Conservation (phyloP, 345 rosid species). For the Linum trigynum region DNA sequence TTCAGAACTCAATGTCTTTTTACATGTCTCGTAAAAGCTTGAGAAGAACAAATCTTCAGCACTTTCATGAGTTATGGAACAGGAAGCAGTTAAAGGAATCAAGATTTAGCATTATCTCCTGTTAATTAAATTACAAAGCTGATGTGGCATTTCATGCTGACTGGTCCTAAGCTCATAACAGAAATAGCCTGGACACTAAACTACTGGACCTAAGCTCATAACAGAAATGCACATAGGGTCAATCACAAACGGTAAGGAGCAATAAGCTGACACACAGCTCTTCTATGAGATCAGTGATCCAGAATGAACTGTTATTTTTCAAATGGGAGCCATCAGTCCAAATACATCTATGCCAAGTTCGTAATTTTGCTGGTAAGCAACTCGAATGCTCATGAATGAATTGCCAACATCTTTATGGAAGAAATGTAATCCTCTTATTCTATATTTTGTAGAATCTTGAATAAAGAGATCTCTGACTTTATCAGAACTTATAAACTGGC, state of each 20-base stretch:
- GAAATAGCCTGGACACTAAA: no score
- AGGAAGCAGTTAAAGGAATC: neutral
- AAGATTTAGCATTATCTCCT: neutral
- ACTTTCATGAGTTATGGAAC: neutral
- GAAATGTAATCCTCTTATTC: neutral
- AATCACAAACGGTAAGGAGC: neutral
- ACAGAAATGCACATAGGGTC: neutral
- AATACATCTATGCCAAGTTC: no score
- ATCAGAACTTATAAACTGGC: neutral
- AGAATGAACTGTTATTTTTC: neutral
- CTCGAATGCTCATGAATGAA: neutral
- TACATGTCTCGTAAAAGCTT: neutral
- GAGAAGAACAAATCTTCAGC: slow-evolving; percentile 16
- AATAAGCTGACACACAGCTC: neutral
- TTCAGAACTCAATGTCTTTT: neutral
- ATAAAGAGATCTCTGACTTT: neutral
- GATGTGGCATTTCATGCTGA: no score
- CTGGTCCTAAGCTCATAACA: no score
- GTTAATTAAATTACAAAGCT: no score
- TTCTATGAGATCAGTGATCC: neutral
- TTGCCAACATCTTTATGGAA: neutral
- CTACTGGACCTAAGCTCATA: neutral
- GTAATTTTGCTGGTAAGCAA: neutral
- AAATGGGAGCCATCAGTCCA: neutral
- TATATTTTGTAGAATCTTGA: neutral